phyloP scores from a whole-genome alignment of 768 basidiomycete genomes.

The Tylopilus intermedius region DNA sequence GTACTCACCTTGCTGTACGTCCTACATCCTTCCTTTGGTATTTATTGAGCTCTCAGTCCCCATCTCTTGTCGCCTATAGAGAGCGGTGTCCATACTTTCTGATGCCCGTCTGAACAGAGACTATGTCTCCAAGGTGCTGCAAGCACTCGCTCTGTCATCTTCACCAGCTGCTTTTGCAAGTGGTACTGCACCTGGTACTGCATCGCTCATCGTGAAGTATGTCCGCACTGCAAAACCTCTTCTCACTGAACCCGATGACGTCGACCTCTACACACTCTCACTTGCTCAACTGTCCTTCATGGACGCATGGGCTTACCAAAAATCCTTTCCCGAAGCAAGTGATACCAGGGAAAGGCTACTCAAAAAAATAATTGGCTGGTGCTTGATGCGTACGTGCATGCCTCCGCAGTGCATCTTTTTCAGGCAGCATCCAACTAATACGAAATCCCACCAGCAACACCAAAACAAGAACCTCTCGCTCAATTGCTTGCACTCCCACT shows the following conservation, averaged over 20 bases:
- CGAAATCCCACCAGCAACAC: conserved; percentile 42
- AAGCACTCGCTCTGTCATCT: conserved; percentile 42
- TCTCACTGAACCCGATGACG: conserved; percentile 62
- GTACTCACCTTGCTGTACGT: conserved; percentile 60
- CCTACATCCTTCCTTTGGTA: neutral
- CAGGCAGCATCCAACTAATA: neutral
- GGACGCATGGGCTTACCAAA: conserved; percentile 74
- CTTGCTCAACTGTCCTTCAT: conserved; percentile 58
- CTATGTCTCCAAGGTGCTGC: conserved; percentile 72
- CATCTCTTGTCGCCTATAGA: conserved; percentile 33
- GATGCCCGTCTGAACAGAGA: conserved; percentile 73
- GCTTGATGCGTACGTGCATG: conserved; percentile 55
- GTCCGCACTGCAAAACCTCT: conserved; percentile 71
- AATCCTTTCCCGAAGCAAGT: conserved; percentile 59
- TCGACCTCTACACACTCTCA: conserved; percentile 65
- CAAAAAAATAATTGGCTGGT: conserved; percentile 61
- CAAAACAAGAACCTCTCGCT: conserved; percentile 52
- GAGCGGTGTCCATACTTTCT: conserved; percentile 66
- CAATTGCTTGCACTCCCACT: conserved; percentile 65
- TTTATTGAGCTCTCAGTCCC: neutral
- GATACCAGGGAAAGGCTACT: conserved; percentile 52
- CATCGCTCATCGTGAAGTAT: conserved; percentile 60
- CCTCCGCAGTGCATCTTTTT: neutral
- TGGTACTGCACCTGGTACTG: conserved; percentile 10
- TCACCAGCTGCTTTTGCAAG: conserved; percentile 36